phyloP scores from a whole-genome alignment of 768 basidiomycete species.

The Ramaria sp. region DNA sequence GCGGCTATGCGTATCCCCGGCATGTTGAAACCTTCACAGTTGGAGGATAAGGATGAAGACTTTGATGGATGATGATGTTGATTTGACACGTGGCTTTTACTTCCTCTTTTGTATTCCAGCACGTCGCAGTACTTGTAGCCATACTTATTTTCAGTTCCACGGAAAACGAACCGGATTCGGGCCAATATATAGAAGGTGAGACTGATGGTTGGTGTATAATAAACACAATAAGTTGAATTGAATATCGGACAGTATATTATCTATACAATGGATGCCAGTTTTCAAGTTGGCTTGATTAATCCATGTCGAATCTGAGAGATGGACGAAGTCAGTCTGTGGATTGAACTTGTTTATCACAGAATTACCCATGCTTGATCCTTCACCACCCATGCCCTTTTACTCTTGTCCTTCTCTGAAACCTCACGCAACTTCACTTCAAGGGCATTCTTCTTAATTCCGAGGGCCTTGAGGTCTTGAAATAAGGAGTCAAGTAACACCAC shows the following conservation, averaged over 20 bases:
- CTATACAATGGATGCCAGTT: too few relatives aligned
- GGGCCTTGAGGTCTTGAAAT: slow-evolving; percentile 53
- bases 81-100: not conserved
- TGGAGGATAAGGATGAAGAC: slow-evolving; percentile 29
- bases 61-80: not conserved
- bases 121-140: slow-evolving; percentile 9
- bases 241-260: not conserved
- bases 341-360: not conserved
- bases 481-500: slow-evolving; percentile 62
- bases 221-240: not conserved
- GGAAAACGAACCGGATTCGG: not conserved
- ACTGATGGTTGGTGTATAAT: not conserved
- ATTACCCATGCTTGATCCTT: slow-evolving; percentile 23
- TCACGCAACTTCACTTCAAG: slow-evolving; percentile 75
- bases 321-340: not conserved
- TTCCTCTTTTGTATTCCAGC: slow-evolving; percentile 7
- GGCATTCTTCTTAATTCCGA: slow-evolving; percentile 74
- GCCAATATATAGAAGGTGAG: not conserved
- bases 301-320: not conserved
- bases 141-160: slow-evolving; percentile 3
- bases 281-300: not conserved
- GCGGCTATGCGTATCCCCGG: slow-evolving; percentile 34
- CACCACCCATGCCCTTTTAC: slow-evolving; percentile 66
- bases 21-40: slow-evolving; percentile 32
- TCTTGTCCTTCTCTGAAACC: slow-evolving; percentile 57